Evolutionary conservation across 2,329 filamentous ascomycete species (phyloP), one percentile per base, ranked within the genome.

Genomic region (Stemphylium vesicarium): DNA sequence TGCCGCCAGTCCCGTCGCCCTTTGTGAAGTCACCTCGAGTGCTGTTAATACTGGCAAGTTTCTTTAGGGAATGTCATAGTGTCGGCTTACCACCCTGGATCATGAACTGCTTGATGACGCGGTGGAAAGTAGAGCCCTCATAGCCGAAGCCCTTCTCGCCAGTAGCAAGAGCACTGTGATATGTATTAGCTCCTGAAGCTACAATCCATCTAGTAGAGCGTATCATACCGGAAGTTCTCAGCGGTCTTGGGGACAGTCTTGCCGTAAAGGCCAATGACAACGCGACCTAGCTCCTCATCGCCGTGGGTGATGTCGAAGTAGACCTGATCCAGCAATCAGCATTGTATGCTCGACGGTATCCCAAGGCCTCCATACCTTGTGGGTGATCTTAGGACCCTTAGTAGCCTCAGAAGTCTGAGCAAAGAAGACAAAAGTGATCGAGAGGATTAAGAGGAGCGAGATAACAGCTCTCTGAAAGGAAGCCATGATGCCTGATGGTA

Each of bases 91-190:
- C 91, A 68, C 91, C 91, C 82, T 94, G 91, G 77, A 95, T 93
- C 91, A 95, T 95, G 81, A 95, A 95, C 66, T 88, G 77, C 82
- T 91, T 90, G 84, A 95, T 95, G 75, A 95, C 89, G 77, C 91
- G 90, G 84, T 96, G 91, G 87, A 96, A 96, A 73, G 78, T 83
- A 46, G 90, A 93, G 59, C 86, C 90, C 78, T 91, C 81, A 75
- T 93, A 96, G 62, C 91, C 91, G 73, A 87, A 93, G 71, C 90
- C 91, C 82, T 93, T 91, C 84, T 94, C 89, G 74, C 90, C 90
- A 62, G 90, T 94, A 66, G 90, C 88, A 62, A 96, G 84, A 73
- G 88, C 88, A 70, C 90, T 87, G 83, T 31, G 88, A 13, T 31
- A 4, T n/a, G 24, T 37, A 53, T 70, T 20, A 70, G 64, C 16